phyloP scores from a whole-genome alignment of 2,329 filamentous ascomycete species.

The Helminthosporium solani region DNA sequence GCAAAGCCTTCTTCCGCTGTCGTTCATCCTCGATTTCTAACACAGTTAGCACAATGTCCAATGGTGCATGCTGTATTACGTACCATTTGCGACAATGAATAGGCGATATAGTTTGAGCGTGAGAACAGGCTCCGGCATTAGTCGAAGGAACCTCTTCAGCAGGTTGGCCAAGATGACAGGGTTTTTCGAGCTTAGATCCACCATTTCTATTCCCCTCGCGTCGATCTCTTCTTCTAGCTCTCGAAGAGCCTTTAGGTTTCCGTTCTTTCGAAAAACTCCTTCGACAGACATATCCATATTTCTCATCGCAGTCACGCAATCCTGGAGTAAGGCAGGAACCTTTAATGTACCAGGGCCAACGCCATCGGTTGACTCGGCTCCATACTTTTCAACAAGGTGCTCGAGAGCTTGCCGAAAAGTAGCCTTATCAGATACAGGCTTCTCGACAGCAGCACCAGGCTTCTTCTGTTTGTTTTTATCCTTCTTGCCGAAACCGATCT shows the following conservation, averaged over 20 bases:
- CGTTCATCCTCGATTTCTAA: slow-evolving; percentile 75
- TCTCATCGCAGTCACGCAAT: slow-evolving; percentile 89
- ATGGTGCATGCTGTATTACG: slow-evolving; percentile 25
- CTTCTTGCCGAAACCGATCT: slow-evolving; percentile 93
- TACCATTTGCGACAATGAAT: slow-evolving; percentile 84
- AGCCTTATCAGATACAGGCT: slow-evolving; percentile 61
- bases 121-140: slow-evolving; percentile 90
- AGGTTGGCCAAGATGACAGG: slow-evolving; percentile 93
- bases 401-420: slow-evolving; percentile 91
- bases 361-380: slow-evolving; percentile 95
- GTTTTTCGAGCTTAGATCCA: slow-evolving; percentile 83
- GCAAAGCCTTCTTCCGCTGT: slow-evolving; percentile 79
- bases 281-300: slow-evolving; percentile 99
- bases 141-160: slow-evolving; percentile 90
- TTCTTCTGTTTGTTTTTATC: slow-evolving; percentile 85
- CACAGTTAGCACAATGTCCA: slow-evolving; percentile 15
- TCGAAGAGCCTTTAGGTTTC: slow-evolving; percentile 91
- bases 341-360: slow-evolving; percentile 88
- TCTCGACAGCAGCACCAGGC: slow-evolving; percentile 49
- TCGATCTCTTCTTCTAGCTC: slow-evolving; percentile 87
- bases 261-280: slow-evolving; percentile 98
- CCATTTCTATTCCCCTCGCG: slow-evolving; percentile 76
- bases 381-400: slow-evolving; percentile 84
- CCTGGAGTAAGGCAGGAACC: slow-evolving; percentile 92
- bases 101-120: slow-evolving; percentile 92